Percentiles rank a stretch among this genome's conserved stretches.
These are phyloP conservation scores for Scutellaria barbata DNA, from an alignment of 257 asterid species.

Conservation along the genomic window DNA sequence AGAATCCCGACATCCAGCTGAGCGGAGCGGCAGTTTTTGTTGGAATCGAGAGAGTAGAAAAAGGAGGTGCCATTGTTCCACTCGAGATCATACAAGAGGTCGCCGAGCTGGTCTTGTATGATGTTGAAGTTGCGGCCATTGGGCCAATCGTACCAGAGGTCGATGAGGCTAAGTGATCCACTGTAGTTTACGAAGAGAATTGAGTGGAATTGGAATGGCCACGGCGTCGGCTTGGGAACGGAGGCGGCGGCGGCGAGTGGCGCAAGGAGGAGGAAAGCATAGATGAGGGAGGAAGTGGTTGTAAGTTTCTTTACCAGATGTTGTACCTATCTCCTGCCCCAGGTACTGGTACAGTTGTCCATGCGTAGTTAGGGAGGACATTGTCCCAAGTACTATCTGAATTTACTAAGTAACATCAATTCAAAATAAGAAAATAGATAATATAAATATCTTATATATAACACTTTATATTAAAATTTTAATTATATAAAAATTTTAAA, in stretches of 20 bases:
- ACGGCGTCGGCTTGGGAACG: slow-evolving; percentile 60
- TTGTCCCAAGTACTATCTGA: too few species aligned
- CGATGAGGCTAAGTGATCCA: slow-evolving; percentile 59
- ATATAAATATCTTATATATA: too few species aligned
- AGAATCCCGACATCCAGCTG: slow-evolving; percentile 70
- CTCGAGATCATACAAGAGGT: slow-evolving; percentile 57
- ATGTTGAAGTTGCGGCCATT: slow-evolving; percentile 88
- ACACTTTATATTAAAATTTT: too few species aligned
- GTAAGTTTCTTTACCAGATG: too few species aligned
- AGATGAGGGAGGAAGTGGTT: slow-evolving; percentile 21
- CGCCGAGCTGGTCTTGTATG: slow-evolving; percentile 66
- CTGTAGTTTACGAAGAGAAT: slow-evolving; percentile 61
- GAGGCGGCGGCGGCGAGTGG: slow-evolving; percentile 21
- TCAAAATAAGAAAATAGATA: too few species aligned
- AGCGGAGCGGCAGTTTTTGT: slow-evolving; percentile 46
- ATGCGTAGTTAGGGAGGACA: too few species aligned
- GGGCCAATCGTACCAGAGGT: slow-evolving; percentile 93
- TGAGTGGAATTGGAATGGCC: slow-evolving; percentile 92
- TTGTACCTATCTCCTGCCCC: too few species aligned
- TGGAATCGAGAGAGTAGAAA: slow-evolving; percentile 50
- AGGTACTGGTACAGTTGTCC: too few species aligned
- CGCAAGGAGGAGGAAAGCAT: slow-evolving; percentile 26
- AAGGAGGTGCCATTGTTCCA: slow-evolving; percentile 79
- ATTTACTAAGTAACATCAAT: too few species aligned
- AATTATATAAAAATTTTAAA: too few species aligned